Base-by-base conservation (phyloP, 140 eudicot species). In the Flaveria floridana region DNA sequence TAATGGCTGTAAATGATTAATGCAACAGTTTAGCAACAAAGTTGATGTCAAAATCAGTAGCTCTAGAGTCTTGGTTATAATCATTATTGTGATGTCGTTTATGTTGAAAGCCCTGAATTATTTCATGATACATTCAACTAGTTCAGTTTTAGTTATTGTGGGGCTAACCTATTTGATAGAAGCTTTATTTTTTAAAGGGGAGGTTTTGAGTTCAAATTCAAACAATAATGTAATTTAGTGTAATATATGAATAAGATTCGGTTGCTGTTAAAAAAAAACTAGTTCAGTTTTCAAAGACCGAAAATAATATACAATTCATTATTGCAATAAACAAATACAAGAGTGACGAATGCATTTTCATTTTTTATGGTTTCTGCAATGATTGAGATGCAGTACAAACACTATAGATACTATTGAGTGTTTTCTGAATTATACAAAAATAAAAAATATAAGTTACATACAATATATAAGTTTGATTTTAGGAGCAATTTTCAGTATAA, bases 31-130 rank as follows among this genome's bases (percentile, higher is more conserved):
- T 20, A 21, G 37, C 15, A 64, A 30, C 70, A 64, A 12, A 37
- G 44, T 10, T 68, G 73, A 67, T 42, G 72, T 67, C 37, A 67
- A 16, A 42, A 42, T 42, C 51, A 67, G 55, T 19, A 67, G 41
- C 37, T 42, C 25, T 42, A 37, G 48, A 67, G 72, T 67, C 72
- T 68, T 48, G 8, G 26, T 7, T 58, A 58, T 14, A 69, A 6
- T 47, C 48, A 50, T 70, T 25, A 15, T 51, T 51, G 50, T 51
- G 51, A 70, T 52, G 61, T 51, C 39, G 64, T 51, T 12, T 72
- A 11, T 58, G 5, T 61, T 62, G 25, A 55, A 55, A 55, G 7
- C 26, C 61, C 48, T 28, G 6, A 64, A 64, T 64, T 62, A 13
- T 21, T 21, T 21, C 23, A 21, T 21, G 23, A 21, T 21, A 21